Conservation (phyloP, 2,329 filamentous ascomycete species). For the Talaromyces sp. region DNA sequence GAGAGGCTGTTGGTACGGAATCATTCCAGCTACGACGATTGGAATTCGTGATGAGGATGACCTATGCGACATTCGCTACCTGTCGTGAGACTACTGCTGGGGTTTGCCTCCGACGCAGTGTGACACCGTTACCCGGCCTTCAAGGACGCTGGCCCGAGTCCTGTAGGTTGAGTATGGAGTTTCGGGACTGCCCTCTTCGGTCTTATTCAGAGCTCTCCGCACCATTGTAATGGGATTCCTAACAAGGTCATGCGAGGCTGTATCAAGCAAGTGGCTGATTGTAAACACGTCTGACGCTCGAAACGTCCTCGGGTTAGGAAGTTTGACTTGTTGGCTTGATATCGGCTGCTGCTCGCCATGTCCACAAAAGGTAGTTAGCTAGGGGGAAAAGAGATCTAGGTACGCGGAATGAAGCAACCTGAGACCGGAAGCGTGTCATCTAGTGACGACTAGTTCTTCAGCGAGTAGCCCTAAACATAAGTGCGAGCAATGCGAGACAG, state of each 20-base stretch:
- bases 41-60: not conserved
- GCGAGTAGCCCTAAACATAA: not conserved
- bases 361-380: not conserved
- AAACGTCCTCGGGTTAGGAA: not conserved
- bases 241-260: not conserved
- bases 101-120: not conserved
- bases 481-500: not conserved
- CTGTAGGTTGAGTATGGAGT: not conserved
- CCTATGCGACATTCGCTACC: not conserved
- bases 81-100: not conserved
- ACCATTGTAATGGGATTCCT: not conserved
- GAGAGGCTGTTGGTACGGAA: not conserved
- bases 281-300: not conserved
- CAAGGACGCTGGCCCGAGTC: not conserved
- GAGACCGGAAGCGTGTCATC: slow-evolving; percentile 2
- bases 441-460: not conserved
- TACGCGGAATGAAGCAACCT: not conserved
- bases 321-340: not conserved
- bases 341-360: not conserved
- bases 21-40: not conserved
- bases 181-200: not conserved
- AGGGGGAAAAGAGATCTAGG: not conserved
- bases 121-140: not conserved
- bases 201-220: not conserved
- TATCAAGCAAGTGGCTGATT: not conserved